Conservation (phyloP, 2,329 filamentous ascomycete genomes). For the Periconia digitata region DNA sequence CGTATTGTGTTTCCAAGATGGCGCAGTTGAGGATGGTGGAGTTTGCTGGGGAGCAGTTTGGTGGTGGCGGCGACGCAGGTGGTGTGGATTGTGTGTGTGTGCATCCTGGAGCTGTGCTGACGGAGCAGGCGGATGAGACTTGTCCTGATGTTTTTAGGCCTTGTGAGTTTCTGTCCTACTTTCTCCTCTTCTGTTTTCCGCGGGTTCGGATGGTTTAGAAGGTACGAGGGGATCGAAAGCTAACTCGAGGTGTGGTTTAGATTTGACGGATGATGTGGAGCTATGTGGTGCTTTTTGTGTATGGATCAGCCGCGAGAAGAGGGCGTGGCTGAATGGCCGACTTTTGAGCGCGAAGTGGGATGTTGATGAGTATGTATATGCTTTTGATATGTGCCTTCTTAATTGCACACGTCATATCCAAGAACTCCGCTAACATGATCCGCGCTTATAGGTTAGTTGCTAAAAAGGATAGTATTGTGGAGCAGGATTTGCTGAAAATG, state of each 20-base stretch:
- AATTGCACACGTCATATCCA: not conserved
- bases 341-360: constrained; percentile 34
- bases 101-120: constrained; percentile 35
- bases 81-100: constrained; percentile 28
- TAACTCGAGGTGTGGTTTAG: constrained; percentile 8
- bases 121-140: constrained; percentile 27
- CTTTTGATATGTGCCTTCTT: not conserved
- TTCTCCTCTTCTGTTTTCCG: not conserved
- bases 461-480: constrained; percentile 22
- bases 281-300: constrained; percentile 37
- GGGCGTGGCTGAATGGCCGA: constrained; percentile 34
- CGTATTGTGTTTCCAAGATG: constrained; percentile 34
- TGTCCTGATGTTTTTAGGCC: constrained; percentile 27
- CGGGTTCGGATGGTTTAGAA: not conserved
- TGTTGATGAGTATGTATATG: constrained; percentile 24
- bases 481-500: constrained; percentile 31
- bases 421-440: constrained; percentile 5
- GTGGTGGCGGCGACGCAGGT: constrained; percentile 9
- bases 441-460: constrained; percentile 27
- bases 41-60: constrained; percentile 27
- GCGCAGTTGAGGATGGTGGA: constrained; percentile 31
- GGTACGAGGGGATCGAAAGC: not conserved
- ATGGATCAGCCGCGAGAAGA: constrained; percentile 33
- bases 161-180: constrained; percentile 18
- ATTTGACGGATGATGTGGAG: constrained; percentile 30